Evolutionary conservation across 208 protist genomes (phyloP).

Genomic region (Acanthamoeba lenticulata): DNA sequence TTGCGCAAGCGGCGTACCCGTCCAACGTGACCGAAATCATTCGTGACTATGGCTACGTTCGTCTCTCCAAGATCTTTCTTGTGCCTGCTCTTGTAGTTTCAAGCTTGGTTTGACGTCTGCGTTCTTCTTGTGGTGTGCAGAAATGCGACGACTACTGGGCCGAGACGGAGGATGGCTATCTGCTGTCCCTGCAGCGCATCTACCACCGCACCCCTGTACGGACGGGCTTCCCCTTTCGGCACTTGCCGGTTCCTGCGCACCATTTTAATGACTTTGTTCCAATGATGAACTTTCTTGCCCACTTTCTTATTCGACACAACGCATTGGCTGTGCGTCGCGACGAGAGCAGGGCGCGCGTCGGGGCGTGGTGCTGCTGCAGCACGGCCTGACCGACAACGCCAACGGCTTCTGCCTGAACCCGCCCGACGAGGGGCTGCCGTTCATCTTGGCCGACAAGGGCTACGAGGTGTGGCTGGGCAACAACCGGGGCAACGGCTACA

Average conservation of each 20-base stretch:
- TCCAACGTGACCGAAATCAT: constrained; percentile 54
- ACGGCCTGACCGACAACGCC: constrained; percentile 8
- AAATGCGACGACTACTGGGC: constrained; percentile 63
- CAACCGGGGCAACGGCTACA: constrained; percentile 70
- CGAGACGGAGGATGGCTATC: constrained; percentile 49
- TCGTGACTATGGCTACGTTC: constrained; percentile 51
- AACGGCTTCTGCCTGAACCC: constrained; percentile 16
- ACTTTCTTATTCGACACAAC: neutral
- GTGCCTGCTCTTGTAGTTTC: no score
- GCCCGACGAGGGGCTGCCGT: constrained; percentile 56
- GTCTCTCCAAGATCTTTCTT: no score
- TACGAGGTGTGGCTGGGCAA: constrained; percentile 75
- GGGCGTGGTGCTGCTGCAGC: constrained; percentile 11
- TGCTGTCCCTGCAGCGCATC: constrained; percentile 71
- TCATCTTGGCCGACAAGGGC: constrained; percentile 63
- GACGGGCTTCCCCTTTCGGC: neutral
- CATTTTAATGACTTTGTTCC: neutral
- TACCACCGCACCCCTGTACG: neutral
- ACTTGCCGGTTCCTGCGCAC: neutral
- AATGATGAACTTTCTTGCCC: no score
- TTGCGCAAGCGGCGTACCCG: neutral
- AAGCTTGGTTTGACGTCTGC: neutral
- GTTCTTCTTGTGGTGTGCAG: neutral
- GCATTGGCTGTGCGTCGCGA: neutral
- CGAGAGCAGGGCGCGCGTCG: neutral